A percentile compares a stretch with the other conserved stretches of the same genome.
These are phyloP conservation scores for Fusarium xylarioides DNA, from an alignment of 2,329 filamentous ascomycete genomes.

Conservation along the genomic window DNA sequence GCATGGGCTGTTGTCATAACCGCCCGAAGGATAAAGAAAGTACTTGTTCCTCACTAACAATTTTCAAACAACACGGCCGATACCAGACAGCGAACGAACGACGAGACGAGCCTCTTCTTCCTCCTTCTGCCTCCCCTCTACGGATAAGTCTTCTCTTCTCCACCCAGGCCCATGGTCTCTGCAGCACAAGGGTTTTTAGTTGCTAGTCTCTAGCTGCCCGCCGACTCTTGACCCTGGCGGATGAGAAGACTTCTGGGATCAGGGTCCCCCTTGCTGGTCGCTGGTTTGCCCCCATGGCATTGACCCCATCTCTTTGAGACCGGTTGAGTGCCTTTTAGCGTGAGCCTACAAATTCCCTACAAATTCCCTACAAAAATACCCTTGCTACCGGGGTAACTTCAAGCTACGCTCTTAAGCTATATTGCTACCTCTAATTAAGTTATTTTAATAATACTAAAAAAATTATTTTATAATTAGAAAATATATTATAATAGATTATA, in stretches of 20 bases:
- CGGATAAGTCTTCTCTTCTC: not conserved
- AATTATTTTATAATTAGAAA: too few species aligned
- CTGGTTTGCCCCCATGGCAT: constrained; percentile 25
- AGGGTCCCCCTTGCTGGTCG: constrained; percentile 28
- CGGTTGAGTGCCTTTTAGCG: too few species aligned
- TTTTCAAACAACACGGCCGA: constrained; percentile 24
- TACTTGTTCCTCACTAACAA: constrained; percentile 41
- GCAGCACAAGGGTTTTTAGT: constrained; percentile 18
- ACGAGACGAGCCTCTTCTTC: constrained; percentile 23
- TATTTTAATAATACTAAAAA: too few species aligned
- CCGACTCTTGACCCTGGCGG: constrained; percentile 29
- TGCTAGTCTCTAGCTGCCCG: constrained; percentile 21
- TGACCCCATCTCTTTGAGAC: too few species aligned
- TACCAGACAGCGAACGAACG: not conserved
- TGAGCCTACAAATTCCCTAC: too few species aligned
- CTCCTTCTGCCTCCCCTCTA: constrained; percentile 9
- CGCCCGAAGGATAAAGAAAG: constrained; percentile 18
- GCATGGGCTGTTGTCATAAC: constrained; percentile 29
- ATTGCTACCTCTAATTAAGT: too few species aligned
- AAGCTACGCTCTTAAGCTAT: too few species aligned
- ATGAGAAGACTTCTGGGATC: constrained; percentile 28
- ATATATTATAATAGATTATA: too few species aligned
- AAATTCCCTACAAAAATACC: too few species aligned
- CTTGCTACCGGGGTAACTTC: too few species aligned
- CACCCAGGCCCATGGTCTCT: constrained; percentile 14